Base-by-base conservation (phyloP, 1,139 yeast species). In the Yamadazyma triangularis region DNA sequence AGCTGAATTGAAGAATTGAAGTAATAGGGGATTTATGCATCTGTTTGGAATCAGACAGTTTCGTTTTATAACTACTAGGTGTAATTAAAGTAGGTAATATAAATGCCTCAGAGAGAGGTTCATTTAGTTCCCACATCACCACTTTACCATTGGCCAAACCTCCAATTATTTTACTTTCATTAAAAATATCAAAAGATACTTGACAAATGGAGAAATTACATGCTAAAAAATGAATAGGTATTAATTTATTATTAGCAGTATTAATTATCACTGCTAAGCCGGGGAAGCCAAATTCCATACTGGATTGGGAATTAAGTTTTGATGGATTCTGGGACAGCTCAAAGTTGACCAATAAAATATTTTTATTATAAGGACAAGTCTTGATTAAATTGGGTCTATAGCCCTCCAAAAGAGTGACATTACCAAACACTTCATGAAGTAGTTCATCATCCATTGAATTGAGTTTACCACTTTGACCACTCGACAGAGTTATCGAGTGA, bases 101-200 rank as follows among this genome's bases (percentile, higher is more conserved):
- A 0, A 39, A 24, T 2, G 40, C 40, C 6, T 31, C 32, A 9
- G 25, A 25, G 13, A 5, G 15, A n/a, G 29, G 11, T 2, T 34
- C 40, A 13, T 22, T 25, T 20, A 64, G 40, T 33, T 65, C 69
- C 73, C 73, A 68, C 18, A 65, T 52, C 12, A 58, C 67, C 1
- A 68, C 35, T 18, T 51, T 54, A 0, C 73, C 74, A 36, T 60
- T 59, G 2, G 40, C 35, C 13, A 62, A 43, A 2, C 73, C 72
- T 3, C 64, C 73, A 18, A 66, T 51, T 1, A 67, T 40, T 28
- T 58, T 53, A 16, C 45, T 38, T 3, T 52, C 45, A 21, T 50
- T 56, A 10, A 69, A 33, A 11, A 37, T 39, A 32, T 63, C 73
- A 30, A 66, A 61, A 26, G 45, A 46, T 8, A 74, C 26, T 3